Evolutionary conservation across 495 filamentous ascomycete species (phyloP), one percentile per base, ranked within the genome.

Genomic region (Daldinia grandis): DNA sequence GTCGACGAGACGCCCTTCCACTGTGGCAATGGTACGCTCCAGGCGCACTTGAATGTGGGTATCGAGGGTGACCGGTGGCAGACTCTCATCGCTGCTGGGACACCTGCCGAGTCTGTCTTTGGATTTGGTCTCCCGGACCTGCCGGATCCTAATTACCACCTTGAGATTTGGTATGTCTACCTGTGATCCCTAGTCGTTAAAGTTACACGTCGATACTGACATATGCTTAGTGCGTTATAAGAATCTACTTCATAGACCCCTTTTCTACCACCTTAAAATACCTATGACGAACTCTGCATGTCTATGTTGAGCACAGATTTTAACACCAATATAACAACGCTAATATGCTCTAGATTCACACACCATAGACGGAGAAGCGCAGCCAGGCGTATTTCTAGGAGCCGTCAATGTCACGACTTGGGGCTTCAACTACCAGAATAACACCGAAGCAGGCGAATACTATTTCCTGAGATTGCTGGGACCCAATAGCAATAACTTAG

Each of bases 401-500:
- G 61, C 72, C n/a, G 72, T 66, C 47, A 72, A 72, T 54, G 59
- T 72, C 10, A 74, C 72, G 14, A 63, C 56, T 10, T 74, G 72
- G 72, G 72, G 72, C 0, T 72, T 74, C 50, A 72, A 72, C 69
- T 74, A 74, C 47, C 68, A 74, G 47, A 74, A 69, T 30, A 58
- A 30, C 25, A 66, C 72, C 21, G 72, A 69, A 58, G 63, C 68
- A 4, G 72, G 64, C 19, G 64, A 72, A 58, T 74, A 74, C 53
- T 74, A 74, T 62, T 72, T 54, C 30, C 7, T 64, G 19, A 50
- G 69, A 25, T 28, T 74, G 35, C 50, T 74, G 5, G 72, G 64
- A 0, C 64, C 64, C 1, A 68, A 68, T 21, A 74, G 68, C 58
- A 58, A 64, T 19, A 72, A 75, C 47, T 31, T 51, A 9, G 69